Percentiles rank a stretch among this genome's conserved stretches.
phyloP scores from a whole-genome alignment of 1,284 basidiomycete species.

The Irpex rosettiformis region DNA sequence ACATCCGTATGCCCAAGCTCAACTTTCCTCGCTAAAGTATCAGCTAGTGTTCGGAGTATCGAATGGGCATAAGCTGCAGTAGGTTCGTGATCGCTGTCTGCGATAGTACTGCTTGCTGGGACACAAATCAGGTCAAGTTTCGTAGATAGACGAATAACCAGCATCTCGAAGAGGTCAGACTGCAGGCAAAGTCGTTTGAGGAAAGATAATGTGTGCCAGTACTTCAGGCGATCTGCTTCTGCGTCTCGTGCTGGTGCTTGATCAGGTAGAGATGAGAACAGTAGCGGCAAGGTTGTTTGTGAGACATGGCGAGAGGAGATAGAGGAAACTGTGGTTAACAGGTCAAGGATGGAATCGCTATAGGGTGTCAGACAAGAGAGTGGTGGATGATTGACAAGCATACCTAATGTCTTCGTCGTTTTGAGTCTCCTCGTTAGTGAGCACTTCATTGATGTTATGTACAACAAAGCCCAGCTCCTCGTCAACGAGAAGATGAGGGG shows the following conservation, averaged over 20 bases:
- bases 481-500: constrained; percentile 58
- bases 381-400: neutral
- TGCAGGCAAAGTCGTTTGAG: constrained; percentile 76
- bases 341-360: constrained; percentile 66
- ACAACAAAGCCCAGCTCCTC: constrained; percentile 82
- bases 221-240: constrained; percentile 53
- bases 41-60: constrained; percentile 67
- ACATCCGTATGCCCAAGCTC: constrained; percentile 65
- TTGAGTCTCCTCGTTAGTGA: constrained; percentile 56
- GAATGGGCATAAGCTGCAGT: constrained; percentile 80
- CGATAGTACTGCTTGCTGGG: constrained; percentile 16
- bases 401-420: constrained; percentile 52
- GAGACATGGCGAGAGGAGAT: constrained; percentile 66
- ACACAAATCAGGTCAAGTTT: constrained; percentile 75
- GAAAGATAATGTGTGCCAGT: constrained; percentile 69
- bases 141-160: constrained; percentile 77
- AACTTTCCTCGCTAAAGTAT: constrained; percentile 67
- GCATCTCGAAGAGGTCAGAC: constrained; percentile 78
- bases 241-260: constrained; percentile 54
- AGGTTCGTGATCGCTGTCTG: constrained; percentile 43
- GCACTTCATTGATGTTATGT: constrained; percentile 70
- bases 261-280: constrained; percentile 77
- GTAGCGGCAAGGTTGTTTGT: constrained; percentile 74
- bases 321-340: constrained; percentile 68
- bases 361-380: neutral